Percentiles rank a stretch among this genome's conserved stretches.
phyloP scores from a whole-genome alignment of 2,329 filamentous ascomycete genomes.

The Emmonsia crescens region DNA sequence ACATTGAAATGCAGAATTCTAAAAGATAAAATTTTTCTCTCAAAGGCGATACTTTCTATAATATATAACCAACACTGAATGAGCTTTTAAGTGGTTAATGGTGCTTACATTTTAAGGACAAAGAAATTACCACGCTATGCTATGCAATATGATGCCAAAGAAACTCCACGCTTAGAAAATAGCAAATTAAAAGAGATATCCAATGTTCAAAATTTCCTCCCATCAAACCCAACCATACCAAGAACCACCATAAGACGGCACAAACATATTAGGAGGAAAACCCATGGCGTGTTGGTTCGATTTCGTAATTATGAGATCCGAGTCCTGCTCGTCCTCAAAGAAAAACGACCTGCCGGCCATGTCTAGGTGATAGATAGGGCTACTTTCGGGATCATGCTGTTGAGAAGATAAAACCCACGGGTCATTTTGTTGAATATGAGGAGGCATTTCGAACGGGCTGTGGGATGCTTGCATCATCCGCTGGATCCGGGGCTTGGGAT shows the following conservation, averaged over 20 bases:
- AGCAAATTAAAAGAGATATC: slow-evolving; percentile 7
- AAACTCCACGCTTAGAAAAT: neutral
- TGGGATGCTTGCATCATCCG: neutral
- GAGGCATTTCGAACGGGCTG: neutral
- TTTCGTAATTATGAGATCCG: neutral
- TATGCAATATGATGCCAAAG: slow-evolving; percentile 20
- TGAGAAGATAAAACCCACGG: neutral
- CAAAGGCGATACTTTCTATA: neutral
- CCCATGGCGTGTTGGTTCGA: neutral
- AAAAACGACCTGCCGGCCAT: slow-evolving; percentile 12
- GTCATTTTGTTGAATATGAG: neutral
- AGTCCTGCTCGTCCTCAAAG: slow-evolving; percentile 13
- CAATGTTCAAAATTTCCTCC: slow-evolving; percentile 17
- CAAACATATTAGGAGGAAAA: slow-evolving; percentile 2
- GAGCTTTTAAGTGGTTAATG: neutral
- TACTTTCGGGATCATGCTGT: neutral
- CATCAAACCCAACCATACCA: slow-evolving; percentile 10
- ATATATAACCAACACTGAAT: neutral
- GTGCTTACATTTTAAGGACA: neutral
- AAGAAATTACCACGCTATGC: slow-evolving; percentile 15
- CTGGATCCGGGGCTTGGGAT: neutral
- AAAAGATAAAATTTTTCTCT: neutral
- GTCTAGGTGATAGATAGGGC: neutral
- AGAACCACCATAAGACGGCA: neutral
- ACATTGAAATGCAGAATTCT: neutral